Evolutionary conservation across 1,284 basidiomycete species (phyloP).

Genomic region (Butyriboletus appendiculatus): DNA sequence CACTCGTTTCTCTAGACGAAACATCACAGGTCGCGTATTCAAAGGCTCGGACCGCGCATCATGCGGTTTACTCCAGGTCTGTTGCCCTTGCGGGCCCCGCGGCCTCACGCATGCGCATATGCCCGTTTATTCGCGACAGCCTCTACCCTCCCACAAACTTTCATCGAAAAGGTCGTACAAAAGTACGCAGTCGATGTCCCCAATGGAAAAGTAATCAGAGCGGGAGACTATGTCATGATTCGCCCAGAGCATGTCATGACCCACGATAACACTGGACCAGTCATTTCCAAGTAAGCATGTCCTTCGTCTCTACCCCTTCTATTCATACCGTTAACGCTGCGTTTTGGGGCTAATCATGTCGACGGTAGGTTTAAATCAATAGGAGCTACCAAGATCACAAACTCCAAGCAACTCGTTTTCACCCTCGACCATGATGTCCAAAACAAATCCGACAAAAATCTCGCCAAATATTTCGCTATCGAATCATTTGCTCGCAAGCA

Average conservation of each 20-base stretch:
- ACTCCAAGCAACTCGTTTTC: slow-evolving; percentile 89
- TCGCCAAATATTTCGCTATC: slow-evolving; percentile 92
- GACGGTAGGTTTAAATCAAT: slow-evolving; percentile 87
- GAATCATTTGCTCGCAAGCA: slow-evolving; percentile 90
- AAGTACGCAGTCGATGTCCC: slow-evolving; percentile 92
- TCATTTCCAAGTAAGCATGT: slow-evolving; percentile 84
- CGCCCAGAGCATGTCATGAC: slow-evolving; percentile 97
- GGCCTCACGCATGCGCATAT: background rate
- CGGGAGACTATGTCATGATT: slow-evolving; percentile 99
- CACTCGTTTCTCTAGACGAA: background rate
- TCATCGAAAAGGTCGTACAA: slow-evolving; percentile 98
- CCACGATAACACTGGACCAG: slow-evolving; percentile 97
- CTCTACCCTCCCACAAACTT: slow-evolving; percentile 69
- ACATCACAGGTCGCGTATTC: background rate
- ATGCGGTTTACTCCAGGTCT: slow-evolving; percentile 18
- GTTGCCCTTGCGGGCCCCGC: slow-evolving; percentile 7
- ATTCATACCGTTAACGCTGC: background rate
- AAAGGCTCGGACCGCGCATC: background rate
- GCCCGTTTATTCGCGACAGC: slow-evolving; percentile 41
- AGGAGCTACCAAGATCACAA: slow-evolving; percentile 84
- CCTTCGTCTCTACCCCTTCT: background rate
- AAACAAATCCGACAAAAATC: slow-evolving; percentile 93
- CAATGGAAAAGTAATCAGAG: slow-evolving; percentile 74
- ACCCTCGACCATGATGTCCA: slow-evolving; percentile 99
- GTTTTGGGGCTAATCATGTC: slow-evolving; percentile 8